Evolutionary conservation across 2,329 filamentous ascomycete species (phyloP), one percentile per base, ranked within the genome.

Genomic region (Ciborinia camelliae): DNA sequence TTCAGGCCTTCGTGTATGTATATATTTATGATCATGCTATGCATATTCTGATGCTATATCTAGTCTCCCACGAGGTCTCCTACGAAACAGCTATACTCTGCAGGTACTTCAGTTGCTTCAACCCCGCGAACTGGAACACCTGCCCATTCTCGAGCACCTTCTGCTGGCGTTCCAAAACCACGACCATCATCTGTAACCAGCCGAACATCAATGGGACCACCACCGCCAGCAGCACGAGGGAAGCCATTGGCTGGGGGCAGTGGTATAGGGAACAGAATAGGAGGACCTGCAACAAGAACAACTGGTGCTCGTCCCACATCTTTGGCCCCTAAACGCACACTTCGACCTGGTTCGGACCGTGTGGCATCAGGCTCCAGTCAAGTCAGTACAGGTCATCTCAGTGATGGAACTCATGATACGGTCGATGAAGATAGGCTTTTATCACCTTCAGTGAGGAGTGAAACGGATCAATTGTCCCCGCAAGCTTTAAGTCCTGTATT

Each of bases 41-140:
- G 10, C 48, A 55, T 55, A 53, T 64, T 53, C 70, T 77, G 60
- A 76, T 68, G 1, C 47, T 61, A 48, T 48, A 20, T 70, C 47
- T 73, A 92, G 87, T 92, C 89, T 65, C 90, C 91, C 2, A 88
- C 85, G 0, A 93, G 91, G 72, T 93, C 90, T 1, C 91, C 91
- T 1, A 91, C 89, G 3, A 95, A 95, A 74, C 89, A 90, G 71
- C 76, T 90, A 37, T 61, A 54, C 45, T 78, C 78, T 23, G 81
- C 86, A 1, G 77, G 78, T 4, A 74, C 79, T 8, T 84, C 87
- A 1, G 87, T 84, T 70, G 76, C 82, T 6, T 79, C 82, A 2
- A 84, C 81, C 1, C 88, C 89, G 48, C 81, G 88, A 71, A 90
- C 86, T 15, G 83, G 79, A 47, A 90, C 87, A 2, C 86, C 89